Conservation (phyloP, 1,284 basidiomycete genomes). For the Vanrija sp. region DNA sequence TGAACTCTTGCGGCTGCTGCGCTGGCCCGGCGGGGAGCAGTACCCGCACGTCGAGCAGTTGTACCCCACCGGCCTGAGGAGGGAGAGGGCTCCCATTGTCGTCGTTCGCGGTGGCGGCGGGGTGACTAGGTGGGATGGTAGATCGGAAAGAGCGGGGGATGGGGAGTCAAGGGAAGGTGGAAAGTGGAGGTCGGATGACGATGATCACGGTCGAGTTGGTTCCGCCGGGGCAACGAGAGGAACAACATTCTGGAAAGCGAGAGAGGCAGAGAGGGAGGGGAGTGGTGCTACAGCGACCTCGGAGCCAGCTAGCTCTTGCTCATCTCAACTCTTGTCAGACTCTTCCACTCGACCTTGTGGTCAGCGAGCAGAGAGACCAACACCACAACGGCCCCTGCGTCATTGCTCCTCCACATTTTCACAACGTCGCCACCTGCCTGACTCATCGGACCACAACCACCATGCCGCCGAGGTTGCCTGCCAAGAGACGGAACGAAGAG, state of each 20-base stretch:
- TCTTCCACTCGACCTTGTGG: too few relatives aligned
- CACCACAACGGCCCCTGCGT: neutral
- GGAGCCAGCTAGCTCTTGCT: too few relatives aligned
- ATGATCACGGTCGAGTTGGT: too few relatives aligned
- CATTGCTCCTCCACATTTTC: neutral
- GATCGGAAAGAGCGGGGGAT: neutral
- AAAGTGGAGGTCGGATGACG: neutral
- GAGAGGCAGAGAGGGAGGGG: too few relatives aligned
- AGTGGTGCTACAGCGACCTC: neutral
- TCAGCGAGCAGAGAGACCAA: too few relatives aligned
- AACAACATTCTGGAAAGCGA: too few relatives aligned
- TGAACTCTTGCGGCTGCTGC: conserved; percentile 32
- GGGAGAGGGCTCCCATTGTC: conserved; percentile 20
- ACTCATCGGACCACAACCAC: neutral
- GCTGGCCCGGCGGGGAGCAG: conserved; percentile 45
- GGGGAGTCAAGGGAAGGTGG: neutral
- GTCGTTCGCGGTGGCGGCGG: neutral
- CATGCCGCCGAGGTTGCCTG: conserved; percentile 9
- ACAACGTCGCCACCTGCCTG: neutral
- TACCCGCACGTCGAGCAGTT: conserved; percentile 51
- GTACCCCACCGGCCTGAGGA: conserved; percentile 40
- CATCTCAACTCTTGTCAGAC: too few relatives aligned
- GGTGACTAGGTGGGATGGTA: neutral
- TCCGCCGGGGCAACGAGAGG: too few relatives aligned
- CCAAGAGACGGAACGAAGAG: conserved; percentile 20